Conservation (phyloP, 2,329 filamentous ascomycete species). For the Aspergillus cejpii region DNA sequence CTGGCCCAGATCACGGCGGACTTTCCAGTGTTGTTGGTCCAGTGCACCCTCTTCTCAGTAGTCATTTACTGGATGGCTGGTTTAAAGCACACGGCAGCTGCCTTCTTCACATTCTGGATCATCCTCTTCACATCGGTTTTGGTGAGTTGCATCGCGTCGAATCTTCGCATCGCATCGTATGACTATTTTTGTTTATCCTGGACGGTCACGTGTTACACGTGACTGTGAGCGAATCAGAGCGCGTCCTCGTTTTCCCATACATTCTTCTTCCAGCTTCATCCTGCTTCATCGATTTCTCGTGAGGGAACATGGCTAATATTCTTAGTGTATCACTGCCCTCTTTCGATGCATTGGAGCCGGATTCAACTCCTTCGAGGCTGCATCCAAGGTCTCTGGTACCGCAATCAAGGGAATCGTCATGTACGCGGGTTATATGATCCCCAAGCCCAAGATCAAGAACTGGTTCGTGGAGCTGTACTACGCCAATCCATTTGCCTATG, state of each 20-base stretch:
- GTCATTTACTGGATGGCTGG: constrained; percentile 58
- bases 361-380: constrained; percentile 50
- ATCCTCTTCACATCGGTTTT: constrained; percentile 46
- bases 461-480: constrained; percentile 43
- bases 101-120: constrained; percentile 57
- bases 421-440: constrained; percentile 38
- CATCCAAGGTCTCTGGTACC: constrained; percentile 45
- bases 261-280: too few species aligned
- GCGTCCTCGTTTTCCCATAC: too few species aligned
- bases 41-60: constrained; percentile 51
- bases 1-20: constrained; percentile 41
- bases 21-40: constrained; percentile 50
- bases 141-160: constrained; percentile 34
- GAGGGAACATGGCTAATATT: neutral
- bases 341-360: constrained; percentile 50
- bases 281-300: neutral
- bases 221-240: constrained; percentile 2
- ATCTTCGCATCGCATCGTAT: too few species aligned
- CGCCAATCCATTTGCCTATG: constrained; percentile 30
- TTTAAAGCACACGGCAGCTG: constrained; percentile 44
- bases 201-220: too few species aligned
- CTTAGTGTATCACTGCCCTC: constrained; percentile 48
- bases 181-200: too few species aligned
- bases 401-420: constrained; percentile 26
- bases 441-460: constrained; percentile 41